Conservation (phyloP, 768 basidiomycete genomes). For the Auricularia sp. region DNA sequence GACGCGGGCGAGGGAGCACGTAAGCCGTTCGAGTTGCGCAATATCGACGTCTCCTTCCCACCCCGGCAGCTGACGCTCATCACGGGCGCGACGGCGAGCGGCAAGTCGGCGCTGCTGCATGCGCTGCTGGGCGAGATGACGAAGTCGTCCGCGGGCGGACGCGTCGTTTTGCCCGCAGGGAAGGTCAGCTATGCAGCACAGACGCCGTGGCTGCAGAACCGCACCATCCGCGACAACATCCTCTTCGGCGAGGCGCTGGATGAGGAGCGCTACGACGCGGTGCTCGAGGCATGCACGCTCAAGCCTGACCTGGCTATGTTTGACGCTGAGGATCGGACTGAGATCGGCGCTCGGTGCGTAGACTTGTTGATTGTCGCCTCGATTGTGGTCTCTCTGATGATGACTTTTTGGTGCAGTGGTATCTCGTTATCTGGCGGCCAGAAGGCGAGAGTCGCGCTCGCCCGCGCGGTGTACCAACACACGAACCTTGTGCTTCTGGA, state of each 20-base stretch:
- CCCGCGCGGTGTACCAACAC: conserved; percentile 32
- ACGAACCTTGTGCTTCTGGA: conserved; percentile 36
- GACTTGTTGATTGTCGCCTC: not conserved
- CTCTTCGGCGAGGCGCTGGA: conserved; percentile 41
- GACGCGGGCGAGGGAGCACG: conserved; percentile 17
- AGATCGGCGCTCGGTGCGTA: conserved; percentile 20
- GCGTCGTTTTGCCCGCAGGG: conserved; percentile 10
- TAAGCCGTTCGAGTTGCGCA: conserved; percentile 20
- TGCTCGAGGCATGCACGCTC: conserved; percentile 32
- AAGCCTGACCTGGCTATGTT: conserved; percentile 32
- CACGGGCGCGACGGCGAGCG: conserved; percentile 23
- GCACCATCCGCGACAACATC: conserved; percentile 51
- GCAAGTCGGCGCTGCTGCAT: conserved; percentile 14
- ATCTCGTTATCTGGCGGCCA: conserved; percentile 16
- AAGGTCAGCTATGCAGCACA: conserved; percentile 35
- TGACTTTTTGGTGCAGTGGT: conserved; percentile 4
- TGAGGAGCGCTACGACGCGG: conserved; percentile 23
- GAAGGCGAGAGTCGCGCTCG: conserved; percentile 24
- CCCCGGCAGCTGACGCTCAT: conserved; percentile 26
- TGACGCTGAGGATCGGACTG: conserved; percentile 29
- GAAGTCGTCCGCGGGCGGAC: conserved; percentile 31
- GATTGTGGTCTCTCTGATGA: not conserved
- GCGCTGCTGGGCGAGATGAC: conserved; percentile 68
- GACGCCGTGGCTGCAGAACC: conserved; percentile 34
- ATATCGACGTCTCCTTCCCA: conserved; percentile 26